A percentile compares a stretch with the other conserved stretches of the same genome.
These are phyloP conservation scores for Tothia fuscella DNA, from an alignment of 2,329 filamentous ascomycete species.

Conservation along the genomic window DNA sequence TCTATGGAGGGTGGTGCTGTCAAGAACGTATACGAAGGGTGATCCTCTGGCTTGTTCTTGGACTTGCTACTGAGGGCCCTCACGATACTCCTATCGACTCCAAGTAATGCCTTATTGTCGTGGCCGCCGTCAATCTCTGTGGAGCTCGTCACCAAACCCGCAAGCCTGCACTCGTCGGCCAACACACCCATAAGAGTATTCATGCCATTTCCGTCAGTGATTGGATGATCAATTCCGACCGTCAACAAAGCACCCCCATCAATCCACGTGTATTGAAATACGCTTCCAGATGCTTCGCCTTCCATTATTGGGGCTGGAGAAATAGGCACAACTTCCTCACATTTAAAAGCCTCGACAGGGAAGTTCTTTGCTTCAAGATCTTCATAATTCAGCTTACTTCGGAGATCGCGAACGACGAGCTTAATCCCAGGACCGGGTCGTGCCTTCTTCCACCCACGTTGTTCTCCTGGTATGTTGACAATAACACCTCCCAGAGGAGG, in stretches of 20 bases:
- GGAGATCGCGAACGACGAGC: neutral
- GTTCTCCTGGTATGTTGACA: neutral
- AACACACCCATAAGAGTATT: neutral
- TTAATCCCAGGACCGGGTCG: neutral
- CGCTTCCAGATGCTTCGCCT: neutral
- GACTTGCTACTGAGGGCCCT: neutral
- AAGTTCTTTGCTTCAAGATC: neutral
- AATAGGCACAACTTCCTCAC: neutral
- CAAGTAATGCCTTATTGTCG: neutral
- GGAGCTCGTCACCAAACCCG: neutral
- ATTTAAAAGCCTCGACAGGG: neutral
- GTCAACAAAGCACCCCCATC: neutral
- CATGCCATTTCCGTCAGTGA: neutral
- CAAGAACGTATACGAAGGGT: neutral
- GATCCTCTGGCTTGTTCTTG: neutral
- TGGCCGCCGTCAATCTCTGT: neutral
- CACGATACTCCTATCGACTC: neutral
- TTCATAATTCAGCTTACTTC: neutral
- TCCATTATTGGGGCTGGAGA: neutral
- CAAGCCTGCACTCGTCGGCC: neutral
- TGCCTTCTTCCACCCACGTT: neutral
- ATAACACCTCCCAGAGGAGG: neutral
- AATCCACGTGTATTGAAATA: neutral
- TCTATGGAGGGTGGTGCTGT: neutral
- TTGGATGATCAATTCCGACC: neutral